These are phyloP conservation scores for Pestalotiopsis sp. DNA, from an alignment of 2,329 filamentous ascomycete genomes.

Conservation along the genomic window DNA sequence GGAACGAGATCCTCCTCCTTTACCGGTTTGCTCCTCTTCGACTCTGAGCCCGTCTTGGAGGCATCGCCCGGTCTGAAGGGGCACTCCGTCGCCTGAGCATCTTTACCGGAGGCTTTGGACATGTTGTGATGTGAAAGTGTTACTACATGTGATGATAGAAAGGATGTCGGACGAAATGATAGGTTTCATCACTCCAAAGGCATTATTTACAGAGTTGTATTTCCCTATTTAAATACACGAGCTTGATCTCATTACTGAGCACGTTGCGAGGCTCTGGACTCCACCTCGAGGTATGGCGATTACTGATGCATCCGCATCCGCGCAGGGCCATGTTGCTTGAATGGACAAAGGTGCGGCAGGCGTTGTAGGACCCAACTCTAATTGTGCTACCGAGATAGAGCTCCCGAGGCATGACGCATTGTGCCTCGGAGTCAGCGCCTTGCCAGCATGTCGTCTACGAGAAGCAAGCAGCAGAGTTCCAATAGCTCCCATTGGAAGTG, in stretches of 20 bases:
- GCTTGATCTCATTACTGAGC: neutral
- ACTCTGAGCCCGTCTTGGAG: neutral
- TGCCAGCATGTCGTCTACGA: neutral
- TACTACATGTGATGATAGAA: neutral
- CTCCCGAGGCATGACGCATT: neutral
- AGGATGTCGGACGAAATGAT: neutral
- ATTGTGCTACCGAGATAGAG: neutral
- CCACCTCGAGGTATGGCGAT: constrained; percentile 1
- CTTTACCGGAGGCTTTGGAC: neutral
- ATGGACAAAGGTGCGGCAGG: neutral
- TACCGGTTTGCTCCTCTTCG: neutral
- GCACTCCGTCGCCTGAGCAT: neutral
- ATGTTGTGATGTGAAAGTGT: neutral
- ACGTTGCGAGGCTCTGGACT: neutral
- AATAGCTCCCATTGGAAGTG: neutral
- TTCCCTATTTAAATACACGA: neutral
- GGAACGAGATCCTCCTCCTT: constrained; percentile 3
- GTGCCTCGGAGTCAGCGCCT: neutral
- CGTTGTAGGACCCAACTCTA: neutral
- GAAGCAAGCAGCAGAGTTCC: neutral
- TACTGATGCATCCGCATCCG: constrained; percentile 2
- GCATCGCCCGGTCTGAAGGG: neutral
- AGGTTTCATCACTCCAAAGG: neutral
- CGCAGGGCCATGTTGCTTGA: neutral
- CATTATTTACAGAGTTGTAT: neutral